Evolutionary conservation across 1,284 basidiomycete species (phyloP).

Genomic region (Heterobasidion annosum): DNA sequence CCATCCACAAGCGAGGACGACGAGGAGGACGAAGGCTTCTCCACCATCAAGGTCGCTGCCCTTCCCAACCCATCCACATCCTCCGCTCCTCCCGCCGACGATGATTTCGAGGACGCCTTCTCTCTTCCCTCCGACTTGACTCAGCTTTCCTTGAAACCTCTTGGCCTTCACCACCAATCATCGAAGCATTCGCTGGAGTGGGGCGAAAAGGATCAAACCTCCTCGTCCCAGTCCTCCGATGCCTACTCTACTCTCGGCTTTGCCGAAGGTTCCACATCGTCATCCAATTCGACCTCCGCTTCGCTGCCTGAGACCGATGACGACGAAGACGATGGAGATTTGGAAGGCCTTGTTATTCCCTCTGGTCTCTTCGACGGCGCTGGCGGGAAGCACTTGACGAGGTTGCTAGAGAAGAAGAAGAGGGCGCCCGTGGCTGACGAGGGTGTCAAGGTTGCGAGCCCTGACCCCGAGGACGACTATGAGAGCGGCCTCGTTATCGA

Average conservation of each 20-base stretch:
- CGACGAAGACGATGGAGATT: constrained; percentile 55
- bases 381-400: constrained; percentile 55
- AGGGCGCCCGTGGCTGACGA: constrained; percentile 39
- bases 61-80: constrained; percentile 25
- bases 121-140: constrained; percentile 70
- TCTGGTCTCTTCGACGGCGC: constrained; percentile 61
- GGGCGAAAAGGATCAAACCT: constrained; percentile 74
- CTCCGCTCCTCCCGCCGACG: constrained; percentile 27
- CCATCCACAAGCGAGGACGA: constrained; percentile 40
- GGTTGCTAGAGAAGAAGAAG: constrained; percentile 70
- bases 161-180: constrained; percentile 47
- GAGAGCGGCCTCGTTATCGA: constrained; percentile 75
- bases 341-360: constrained; percentile 75
- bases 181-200: constrained; percentile 78
- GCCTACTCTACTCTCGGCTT: constrained; percentile 71
- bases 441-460: constrained; percentile 40
- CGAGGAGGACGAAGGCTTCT: constrained; percentile 68
- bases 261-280: constrained; percentile 58
- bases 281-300: constrained; percentile 59
- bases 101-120: constrained; percentile 71
- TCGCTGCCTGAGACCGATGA: constrained; percentile 64
- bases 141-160: constrained; percentile 65
- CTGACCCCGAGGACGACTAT: constrained; percentile 72
- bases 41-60: constrained; percentile 65
- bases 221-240: constrained; percentile 70